Base-by-base conservation (phyloP, 306 rosid genomes). In the Cucumis hystrix region DNA sequence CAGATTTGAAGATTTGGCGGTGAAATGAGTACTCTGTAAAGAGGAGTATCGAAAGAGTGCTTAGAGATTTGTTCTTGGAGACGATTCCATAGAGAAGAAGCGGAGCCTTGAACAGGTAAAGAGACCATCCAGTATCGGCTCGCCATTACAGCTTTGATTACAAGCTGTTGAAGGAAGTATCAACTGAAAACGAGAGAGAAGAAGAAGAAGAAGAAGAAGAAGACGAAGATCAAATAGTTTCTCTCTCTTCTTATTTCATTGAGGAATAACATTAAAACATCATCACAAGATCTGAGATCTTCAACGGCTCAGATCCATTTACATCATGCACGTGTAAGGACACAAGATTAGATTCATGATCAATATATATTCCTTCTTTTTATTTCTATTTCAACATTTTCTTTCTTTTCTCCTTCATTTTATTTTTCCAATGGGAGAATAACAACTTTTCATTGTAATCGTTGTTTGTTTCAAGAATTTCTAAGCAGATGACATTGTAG, bases 21-120 rank as follows among this genome's bases (percentile, higher is more conserved):
- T 58, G 55, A 80, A 73, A 45, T 12, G 20, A 51, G 40, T 80
- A 92, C 98, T 84, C 96, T 88, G 87, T 95, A 92, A 30, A 95
- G 93, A 62, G 93, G 91, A 76, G 97, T 95, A 69, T 95, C 99
- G 86, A 95, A 95, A 80, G 99, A 95, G 70, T 95, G 97, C 80
- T 89, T 95, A 78, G 99, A 95, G 86, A 95, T 89, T 73, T 86
- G 89, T 10, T 92, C 91, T 85, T 95, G 99, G 57, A 95, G 81
- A 54, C 82, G 87, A 64, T 83, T 89, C 99, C 99, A 95, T 3
- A 90, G 71, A 7, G 90, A 37, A n/a, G 99, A 89, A 4, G 93
- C 87, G 17, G 91, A 84, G 85, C 83, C 85, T 75, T 85, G 91
- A 21, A 92, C 97, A 79, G 97, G 88, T 63, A 92, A 90, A 83